Base-by-base conservation (phyloP, 2,329 filamentous ascomycete species). In the Colletotrichum tanaceti region DNA sequence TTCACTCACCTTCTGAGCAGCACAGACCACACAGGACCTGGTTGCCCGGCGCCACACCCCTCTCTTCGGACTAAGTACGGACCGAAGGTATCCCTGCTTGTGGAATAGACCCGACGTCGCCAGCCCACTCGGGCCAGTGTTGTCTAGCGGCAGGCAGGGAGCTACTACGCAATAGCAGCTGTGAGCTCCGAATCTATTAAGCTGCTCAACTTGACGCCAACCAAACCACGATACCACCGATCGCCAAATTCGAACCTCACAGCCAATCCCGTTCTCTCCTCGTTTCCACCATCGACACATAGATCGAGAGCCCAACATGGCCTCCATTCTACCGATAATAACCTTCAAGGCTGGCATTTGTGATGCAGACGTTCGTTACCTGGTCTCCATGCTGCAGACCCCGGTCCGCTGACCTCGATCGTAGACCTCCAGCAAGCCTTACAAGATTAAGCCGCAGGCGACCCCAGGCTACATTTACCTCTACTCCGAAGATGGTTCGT, bases 321-420 rank as follows among this genome's bases (percentile, higher is more conserved):
- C 47, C 94, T 93, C 94, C 71, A 90, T 93, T 80, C 80, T 86
- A 73, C 94, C 95, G 39, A 87, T 97, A 77, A 94, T 98, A 79
- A 97, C 94, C 18, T 98, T 98, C 87, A 98, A 97, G 86, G 95
- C 95, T 72, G 95, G 95, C 80, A 89, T 88, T 79, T 98, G 95
- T 82, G 90, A 96, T 61, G 79, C 95, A 70, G 90, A 94, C 79
- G 94, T 97, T 83, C 77, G 91, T 85, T 58, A 73, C 75, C 67
- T 75, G 50, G 14, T 58, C 46, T 59, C 62, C 35, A n/a, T 47
- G 18, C n/a, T 50, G 18, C 50, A 41, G 18, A 66, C 66, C 54
- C 24, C 55, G 32, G 57, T 63, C 53, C 54, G 38, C 70, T 72
- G 75, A 72, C 66, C 58, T 75, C 72, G 13, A 71, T 73, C 72